Conservation (phyloP, 2,329 filamentous ascomycete species). For the Exserohilum rostratum region DNA sequence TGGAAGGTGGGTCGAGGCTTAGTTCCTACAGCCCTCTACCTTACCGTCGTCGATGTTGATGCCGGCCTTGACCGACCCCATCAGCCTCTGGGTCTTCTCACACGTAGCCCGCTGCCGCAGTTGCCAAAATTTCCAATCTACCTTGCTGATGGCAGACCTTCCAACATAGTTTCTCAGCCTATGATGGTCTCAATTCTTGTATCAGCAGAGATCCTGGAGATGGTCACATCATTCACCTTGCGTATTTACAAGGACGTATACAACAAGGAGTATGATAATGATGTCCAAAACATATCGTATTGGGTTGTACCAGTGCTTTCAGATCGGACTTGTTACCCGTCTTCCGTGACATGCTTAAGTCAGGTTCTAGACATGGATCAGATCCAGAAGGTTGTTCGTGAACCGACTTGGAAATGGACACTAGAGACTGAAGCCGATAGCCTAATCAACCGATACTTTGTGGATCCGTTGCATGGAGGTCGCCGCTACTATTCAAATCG, state of each 20-base stretch:
- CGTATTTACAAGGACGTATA: slow-evolving; percentile 82
- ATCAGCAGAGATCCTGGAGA: slow-evolving; percentile 53
- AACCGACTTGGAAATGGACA: slow-evolving; percentile 55
- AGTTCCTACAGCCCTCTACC: slow-evolving; percentile 62
- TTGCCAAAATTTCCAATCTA: slow-evolving; percentile 75
- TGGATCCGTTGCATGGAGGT: slow-evolving; percentile 63
- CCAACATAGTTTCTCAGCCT: slow-evolving; percentile 60
- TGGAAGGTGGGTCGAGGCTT: slow-evolving; percentile 64
- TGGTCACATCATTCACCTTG: slow-evolving; percentile 75
- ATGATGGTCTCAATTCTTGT: slow-evolving; percentile 55
- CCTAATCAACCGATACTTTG: slow-evolving; percentile 59
- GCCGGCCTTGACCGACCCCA: slow-evolving; percentile 64
- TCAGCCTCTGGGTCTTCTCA: slow-evolving; percentile 72
- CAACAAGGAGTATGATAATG: slow-evolving; percentile 79
- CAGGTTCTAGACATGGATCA: slow-evolving; percentile 66
- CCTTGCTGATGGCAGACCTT: slow-evolving; percentile 68
- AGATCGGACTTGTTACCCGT: background rate
- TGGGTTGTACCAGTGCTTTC: slow-evolving; percentile 71
- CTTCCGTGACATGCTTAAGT: slow-evolving; percentile 13
- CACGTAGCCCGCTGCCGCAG: slow-evolving; percentile 66
- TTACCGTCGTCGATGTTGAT: slow-evolving; percentile 68
- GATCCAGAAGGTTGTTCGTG: slow-evolving; percentile 51
- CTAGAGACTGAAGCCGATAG: slow-evolving; percentile 47
- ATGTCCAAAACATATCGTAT: slow-evolving; percentile 73
- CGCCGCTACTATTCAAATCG: slow-evolving; percentile 62